Evolutionary conservation across 306 rosid species (phyloP).

Genomic region (Canavalia gladiata): DNA sequence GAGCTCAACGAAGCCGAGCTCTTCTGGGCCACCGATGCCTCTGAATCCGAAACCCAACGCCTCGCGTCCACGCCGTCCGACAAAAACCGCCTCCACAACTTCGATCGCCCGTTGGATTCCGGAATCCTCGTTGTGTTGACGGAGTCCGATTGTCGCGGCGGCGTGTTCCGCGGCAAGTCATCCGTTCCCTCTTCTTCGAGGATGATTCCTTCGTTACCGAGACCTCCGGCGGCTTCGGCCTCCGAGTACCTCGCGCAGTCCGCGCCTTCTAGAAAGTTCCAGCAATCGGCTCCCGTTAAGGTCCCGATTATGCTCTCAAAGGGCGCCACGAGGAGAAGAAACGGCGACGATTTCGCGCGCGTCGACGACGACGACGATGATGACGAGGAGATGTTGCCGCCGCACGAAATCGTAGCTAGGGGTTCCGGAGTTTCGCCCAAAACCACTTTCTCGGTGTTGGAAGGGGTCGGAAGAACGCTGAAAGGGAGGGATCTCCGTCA

Average conservation of each 20-base stretch:
- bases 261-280: slow-evolving; percentile 58
- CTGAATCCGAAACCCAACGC: slow-evolving; percentile 49
- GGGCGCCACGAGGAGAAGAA: slow-evolving; percentile 47
- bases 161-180: slow-evolving; percentile 57
- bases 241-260: slow-evolving; percentile 63
- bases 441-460: slow-evolving; percentile 82
- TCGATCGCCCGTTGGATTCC: slow-evolving; percentile 51
- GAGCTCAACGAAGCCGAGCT: slow-evolving; percentile 83
- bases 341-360: slow-evolving; percentile 31
- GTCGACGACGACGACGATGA: slow-evolving; percentile 57
- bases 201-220: slow-evolving; percentile 67
- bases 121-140: slow-evolving; percentile 70
- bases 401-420: slow-evolving; percentile 79
- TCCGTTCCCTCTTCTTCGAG: slow-evolving; percentile 50
- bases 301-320: slow-evolving; percentile 70
- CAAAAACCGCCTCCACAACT: slow-evolving; percentile 25
- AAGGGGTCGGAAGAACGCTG: slow-evolving; percentile 91
- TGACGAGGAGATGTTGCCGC: slow-evolving; percentile 71
- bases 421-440: slow-evolving; percentile 77
- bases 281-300: slow-evolving; percentile 79
- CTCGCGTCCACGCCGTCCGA: neutral
- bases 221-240: slow-evolving; percentile 54
- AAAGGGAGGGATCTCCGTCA: slow-evolving; percentile 94
- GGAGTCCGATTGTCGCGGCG: slow-evolving; percentile 44
- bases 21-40: slow-evolving; percentile 68